phyloP scores from a whole-genome alignment of 345 rosid genomes.

The Noccaea bulbosa region DNA sequence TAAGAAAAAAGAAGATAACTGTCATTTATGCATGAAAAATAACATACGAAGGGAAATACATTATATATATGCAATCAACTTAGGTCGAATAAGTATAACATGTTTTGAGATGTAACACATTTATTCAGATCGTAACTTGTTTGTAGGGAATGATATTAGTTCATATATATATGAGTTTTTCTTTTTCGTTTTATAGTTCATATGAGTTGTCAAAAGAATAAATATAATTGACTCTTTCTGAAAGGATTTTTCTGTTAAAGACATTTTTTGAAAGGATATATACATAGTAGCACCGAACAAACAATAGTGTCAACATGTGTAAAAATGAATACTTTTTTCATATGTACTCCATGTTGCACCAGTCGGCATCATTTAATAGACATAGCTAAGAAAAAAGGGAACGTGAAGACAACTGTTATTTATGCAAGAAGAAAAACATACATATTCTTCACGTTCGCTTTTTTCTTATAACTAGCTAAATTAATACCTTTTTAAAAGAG shows the following conservation, averaged over 20 bases:
- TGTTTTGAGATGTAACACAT: constrained; percentile 6
- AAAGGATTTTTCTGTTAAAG: background rate
- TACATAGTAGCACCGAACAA: constrained; percentile 8
- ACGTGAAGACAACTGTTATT: constrained; percentile 7
- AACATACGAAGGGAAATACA: constrained; percentile 4
- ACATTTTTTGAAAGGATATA: background rate
- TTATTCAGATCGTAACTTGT: background rate
- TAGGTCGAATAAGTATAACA: background rate
- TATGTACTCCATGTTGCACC: constrained; percentile 28
- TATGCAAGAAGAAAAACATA: background rate
- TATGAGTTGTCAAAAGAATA: constrained; percentile 26
- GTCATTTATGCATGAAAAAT: background rate
- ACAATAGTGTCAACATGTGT: constrained; percentile 19
- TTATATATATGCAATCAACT: background rate
- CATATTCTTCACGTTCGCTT: constrained; percentile 18
- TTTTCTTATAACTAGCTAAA: background rate
- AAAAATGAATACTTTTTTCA: constrained; percentile 7
- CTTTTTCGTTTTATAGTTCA: background rate
- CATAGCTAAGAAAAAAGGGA: background rate
- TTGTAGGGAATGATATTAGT: constrained; percentile 1
- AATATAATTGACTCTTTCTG: constrained; percentile 7
- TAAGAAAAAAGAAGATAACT: background rate
- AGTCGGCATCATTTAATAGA: constrained; percentile 13
- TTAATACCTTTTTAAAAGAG: background rate
- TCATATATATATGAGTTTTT: background rate